phyloP scores from a whole-genome alignment of 129 eudicot genomes.

The Heracleum sosnowskyi region DNA sequence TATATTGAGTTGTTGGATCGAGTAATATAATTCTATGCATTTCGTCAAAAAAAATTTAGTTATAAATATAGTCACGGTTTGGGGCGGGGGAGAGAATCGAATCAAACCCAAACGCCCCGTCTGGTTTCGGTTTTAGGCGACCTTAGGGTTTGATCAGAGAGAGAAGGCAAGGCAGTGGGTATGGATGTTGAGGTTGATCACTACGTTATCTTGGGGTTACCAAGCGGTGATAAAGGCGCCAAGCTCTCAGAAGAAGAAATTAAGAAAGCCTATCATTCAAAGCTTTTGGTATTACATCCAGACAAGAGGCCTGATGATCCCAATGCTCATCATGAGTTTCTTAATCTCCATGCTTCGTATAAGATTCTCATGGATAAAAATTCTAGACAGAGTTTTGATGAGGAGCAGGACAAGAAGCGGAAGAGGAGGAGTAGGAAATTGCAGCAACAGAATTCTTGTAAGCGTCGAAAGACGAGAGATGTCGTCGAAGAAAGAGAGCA shows the following conservation, averaged over 20 bases:
- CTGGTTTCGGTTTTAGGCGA: too few species aligned
- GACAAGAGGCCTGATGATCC: conserved; percentile 30
- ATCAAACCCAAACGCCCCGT: too few species aligned
- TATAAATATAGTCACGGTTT: too few species aligned
- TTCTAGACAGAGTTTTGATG: conserved; percentile 60
- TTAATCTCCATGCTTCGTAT: conserved; percentile 55
- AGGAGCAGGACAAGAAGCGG: too few species aligned
- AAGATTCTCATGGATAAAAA: conserved; percentile 70
- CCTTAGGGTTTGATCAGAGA: too few species aligned
- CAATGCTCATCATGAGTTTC: conserved; percentile 52
- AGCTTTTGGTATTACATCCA: conserved; percentile 68
- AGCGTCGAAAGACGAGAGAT: conserved; percentile 50
- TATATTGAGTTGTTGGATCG: too few species aligned
- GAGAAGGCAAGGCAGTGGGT: conserved; percentile 36
- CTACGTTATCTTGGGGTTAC: conserved; percentile 52
- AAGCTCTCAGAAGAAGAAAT: conserved; percentile 66
- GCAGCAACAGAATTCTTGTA: background rate
- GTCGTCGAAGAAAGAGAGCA: conserved; percentile 84
- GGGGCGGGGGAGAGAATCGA: too few species aligned
- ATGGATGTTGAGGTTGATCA: conserved; percentile 59
- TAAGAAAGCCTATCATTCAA: conserved; percentile 53
- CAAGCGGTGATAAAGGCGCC: conserved; percentile 76
- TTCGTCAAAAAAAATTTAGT: too few species aligned
- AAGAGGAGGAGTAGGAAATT: background rate
- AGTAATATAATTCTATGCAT: too few species aligned